Evolutionary conservation across 352 stramenopile genomes (phyloP), one percentile per base, ranked within the genome.

Genomic region (Globisporangium echinulatum): DNA sequence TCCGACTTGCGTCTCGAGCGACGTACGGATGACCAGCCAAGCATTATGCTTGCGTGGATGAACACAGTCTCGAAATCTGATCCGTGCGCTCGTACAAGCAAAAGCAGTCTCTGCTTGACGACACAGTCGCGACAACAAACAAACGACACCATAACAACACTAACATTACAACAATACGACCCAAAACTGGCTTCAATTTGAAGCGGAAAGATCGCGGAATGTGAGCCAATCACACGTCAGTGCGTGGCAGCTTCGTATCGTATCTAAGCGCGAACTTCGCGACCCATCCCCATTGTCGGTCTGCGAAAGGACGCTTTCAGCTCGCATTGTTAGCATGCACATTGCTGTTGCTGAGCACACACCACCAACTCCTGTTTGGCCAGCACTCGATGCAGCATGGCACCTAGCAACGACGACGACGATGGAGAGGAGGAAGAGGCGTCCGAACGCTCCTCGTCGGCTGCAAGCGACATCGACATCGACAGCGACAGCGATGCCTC

Each of bases 401-500:
- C 43, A 7, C 2, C 51, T 8, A 47, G 37, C 37, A n/a, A 47
- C 15, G 51, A 46, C 14, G 13, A 54, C 14, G 66, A 69, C 7
- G 63, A 73, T 3, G 69, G 75, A 4, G 63, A 70, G 2, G 61
- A 53, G 7, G 63, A 58, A 33, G 61, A 48, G 15, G 49, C 58
- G 7, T 36, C 25, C 25, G 25, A 48, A 10, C 64, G 25, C 11
- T 46, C 13, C 50, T 33, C 25, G 2, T 33, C 25, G 25, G 25
- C 25, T 33, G 25, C 25, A 33, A 33, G 25, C 25, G 15, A 37
- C 17, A 62, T 44, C 13, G 56, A 55, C 14, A 33, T 1, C 25
- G 15, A 37, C 17, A 62, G 49, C 13, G 52, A 52, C 14, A 61
- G 63, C 5, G 67, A 64, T 15, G 56, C 25, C 25, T 33, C 25